Percentiles rank a stretch among this genome's conserved stretches.
Evolutionary conservation across 2,329 filamentous ascomycete species (phyloP).

Genomic region (Beauveria rudraprayagi): DNA sequence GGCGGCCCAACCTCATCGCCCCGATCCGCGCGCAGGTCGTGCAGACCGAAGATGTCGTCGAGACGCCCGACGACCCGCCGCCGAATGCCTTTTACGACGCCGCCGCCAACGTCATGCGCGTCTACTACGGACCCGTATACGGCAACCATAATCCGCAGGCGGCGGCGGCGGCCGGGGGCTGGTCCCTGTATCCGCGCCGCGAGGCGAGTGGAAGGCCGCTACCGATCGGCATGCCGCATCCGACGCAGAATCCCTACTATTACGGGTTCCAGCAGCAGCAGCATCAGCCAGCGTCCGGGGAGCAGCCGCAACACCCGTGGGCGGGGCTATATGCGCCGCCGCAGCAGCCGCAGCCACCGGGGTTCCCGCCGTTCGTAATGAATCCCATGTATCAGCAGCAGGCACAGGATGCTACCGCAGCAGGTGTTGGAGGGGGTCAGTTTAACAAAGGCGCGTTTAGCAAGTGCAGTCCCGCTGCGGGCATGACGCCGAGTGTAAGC

Average conservation of each 20-base stretch:
- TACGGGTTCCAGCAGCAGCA: conserved; percentile 26
- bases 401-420: background rate
- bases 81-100: conserved; percentile 53
- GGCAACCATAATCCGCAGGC: conserved; percentile 37
- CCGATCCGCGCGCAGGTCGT: conserved; percentile 41
- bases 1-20: conserved; percentile 37
- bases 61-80: conserved; percentile 42
- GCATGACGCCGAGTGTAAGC: conserved; percentile 4
- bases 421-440: background rate
- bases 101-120: conserved; percentile 42
- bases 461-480: background rate
- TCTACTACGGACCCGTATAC: conserved; percentile 50
- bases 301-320: too few species aligned
- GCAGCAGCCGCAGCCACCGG: background rate
- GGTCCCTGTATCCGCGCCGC: conserved; percentile 37
- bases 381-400: conserved; percentile 4
- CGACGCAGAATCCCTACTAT: conserved; percentile 34
- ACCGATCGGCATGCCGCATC: conserved; percentile 36
- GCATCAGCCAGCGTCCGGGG: too few species aligned
- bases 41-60: conserved; percentile 48
- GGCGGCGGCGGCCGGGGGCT: too few species aligned
- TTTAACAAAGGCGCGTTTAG: conserved; percentile 11
- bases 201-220: conserved; percentile 24
- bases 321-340: background rate
- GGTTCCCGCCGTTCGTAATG: conserved; percentile 17